phyloP scores from a whole-genome alignment of 2,329 filamentous ascomycete genomes.

The Claviceps spartinae region DNA sequence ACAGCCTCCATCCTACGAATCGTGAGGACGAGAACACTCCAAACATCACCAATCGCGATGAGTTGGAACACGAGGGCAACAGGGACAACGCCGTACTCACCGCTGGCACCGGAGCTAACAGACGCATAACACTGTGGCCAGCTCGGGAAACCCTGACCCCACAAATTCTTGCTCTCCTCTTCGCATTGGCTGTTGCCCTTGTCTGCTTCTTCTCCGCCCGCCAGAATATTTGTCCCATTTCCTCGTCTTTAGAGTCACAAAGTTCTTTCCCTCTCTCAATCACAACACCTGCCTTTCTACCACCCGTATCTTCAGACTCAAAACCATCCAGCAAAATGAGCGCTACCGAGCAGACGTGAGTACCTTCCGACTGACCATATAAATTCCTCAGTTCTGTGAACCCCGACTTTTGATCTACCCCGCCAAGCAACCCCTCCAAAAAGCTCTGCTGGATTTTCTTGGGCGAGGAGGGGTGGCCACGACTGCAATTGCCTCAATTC shows the following conservation, averaged over 20 bases:
- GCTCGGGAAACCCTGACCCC: constrained; percentile 28
- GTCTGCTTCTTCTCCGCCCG: constrained; percentile 7
- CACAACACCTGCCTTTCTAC: constrained; percentile 11
- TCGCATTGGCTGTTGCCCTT: constrained; percentile 24
- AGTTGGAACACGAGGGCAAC: neutral
- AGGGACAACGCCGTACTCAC: neutral
- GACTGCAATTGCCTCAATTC: constrained; percentile 1
- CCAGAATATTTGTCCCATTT: constrained; percentile 10
- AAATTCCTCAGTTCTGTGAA: too few species aligned
- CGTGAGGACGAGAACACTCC: constrained; percentile 4
- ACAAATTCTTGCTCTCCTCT: constrained; percentile 27
- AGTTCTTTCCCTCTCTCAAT: constrained; percentile 15
- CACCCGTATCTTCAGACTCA: constrained; percentile 15
- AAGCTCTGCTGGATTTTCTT: constrained; percentile 1
- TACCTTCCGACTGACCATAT: neutral
- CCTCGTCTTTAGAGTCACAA: constrained; percentile 16
- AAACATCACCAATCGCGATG: neutral
- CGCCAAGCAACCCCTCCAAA: constrained; percentile 17
- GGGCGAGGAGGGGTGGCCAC: neutral
- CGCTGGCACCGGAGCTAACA: neutral
- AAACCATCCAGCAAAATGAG: constrained; percentile 43
- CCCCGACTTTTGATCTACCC: constrained; percentile 13
- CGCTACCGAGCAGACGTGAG: constrained; percentile 75
- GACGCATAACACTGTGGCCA: constrained; percentile 10
- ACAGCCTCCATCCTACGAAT: neutral